Percentiles rank a stretch among this genome's conserved stretches.
Evolutionary conservation across 192 early-diverging fungal species (phyloP).

Genomic region (Entomortierella lignicola): DNA sequence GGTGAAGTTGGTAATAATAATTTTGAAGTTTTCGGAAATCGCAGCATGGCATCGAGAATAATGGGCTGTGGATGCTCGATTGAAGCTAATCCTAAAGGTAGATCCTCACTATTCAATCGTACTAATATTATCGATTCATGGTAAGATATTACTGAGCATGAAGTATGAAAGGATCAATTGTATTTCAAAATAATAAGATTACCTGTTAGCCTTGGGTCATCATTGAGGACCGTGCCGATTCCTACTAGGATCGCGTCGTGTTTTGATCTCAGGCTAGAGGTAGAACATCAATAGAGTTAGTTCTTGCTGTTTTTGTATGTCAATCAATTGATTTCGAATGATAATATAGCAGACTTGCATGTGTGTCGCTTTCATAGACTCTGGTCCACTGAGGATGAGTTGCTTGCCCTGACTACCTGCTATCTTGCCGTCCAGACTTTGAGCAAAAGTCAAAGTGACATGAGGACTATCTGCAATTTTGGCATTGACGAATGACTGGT

Average conservation of each 20-base stretch:
- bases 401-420: constrained; percentile 63
- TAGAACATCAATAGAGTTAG: not conserved
- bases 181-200: not conserved
- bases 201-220: constrained; percentile 82
- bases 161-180: too few relatives aligned
- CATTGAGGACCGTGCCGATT: constrained; percentile 81
- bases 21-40: constrained; percentile 68
- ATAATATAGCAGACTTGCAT: constrained; percentile 26
- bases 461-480: constrained; percentile 32
- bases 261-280: constrained; percentile 64
- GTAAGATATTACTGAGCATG: too few relatives aligned
- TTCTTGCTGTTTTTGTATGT: too few relatives aligned
- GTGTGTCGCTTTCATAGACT: constrained; percentile 88
- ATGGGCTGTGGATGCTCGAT: constrained; percentile 77
- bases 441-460: constrained; percentile 90
- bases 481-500: constrained; percentile 10
- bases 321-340: too few relatives aligned
- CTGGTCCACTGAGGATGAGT: constrained; percentile 75
- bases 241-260: constrained; percentile 92
- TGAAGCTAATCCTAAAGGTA: constrained; percentile 1
- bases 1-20: constrained; percentile 59
- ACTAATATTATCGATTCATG: constrained; percentile 14
- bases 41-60: constrained; percentile 78
- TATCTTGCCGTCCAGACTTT: constrained; percentile 90
- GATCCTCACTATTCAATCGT: constrained; percentile 22